A percentile compares a stretch with the other conserved stretches of the same genome.
Evolutionary conservation across 306 rosid genomes (phyloP).

Genomic region (Dryas octopetala): DNA sequence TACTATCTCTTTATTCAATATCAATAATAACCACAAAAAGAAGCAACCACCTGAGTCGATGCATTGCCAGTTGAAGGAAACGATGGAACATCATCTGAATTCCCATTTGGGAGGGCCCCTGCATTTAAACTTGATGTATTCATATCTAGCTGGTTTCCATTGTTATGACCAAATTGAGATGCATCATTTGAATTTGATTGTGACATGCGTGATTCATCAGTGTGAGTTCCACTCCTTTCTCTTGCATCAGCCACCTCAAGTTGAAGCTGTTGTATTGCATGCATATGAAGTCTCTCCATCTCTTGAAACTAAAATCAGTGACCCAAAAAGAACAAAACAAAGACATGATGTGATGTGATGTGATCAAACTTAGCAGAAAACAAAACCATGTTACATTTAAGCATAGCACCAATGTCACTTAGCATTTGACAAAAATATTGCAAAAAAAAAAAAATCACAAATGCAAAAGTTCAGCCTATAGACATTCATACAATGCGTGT

Average conservation of each 20-base stretch:
- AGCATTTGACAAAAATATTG: neutral
- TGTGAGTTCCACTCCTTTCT: conserved; percentile 70
- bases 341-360: neutral
- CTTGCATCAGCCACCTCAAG: conserved; percentile 84
- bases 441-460: neutral
- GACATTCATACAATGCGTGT: neutral
- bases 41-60: conserved; percentile 54
- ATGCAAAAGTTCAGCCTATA: neutral
- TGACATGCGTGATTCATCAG: conserved; percentile 60
- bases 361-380: conserved; percentile 6
- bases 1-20: neutral
- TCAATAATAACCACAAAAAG: neutral
- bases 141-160: conserved; percentile 61
- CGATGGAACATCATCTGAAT: conserved; percentile 55
- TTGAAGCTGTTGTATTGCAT: conserved; percentile 84
- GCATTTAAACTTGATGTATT: conserved; percentile 61
- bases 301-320: conserved; percentile 68
- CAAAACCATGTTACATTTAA: neutral
- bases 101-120: conserved; percentile 62
- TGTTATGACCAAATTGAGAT: conserved; percentile 66
- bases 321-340: conserved; percentile 26
- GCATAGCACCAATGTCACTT: neutral
- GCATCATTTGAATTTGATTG: conserved; percentile 57
- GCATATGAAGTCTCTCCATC: conserved; percentile 89
- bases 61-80: conserved; percentile 61